Conservation (phyloP, 2,329 filamentous ascomycete genomes). For the Furcasterigmium sp. region DNA sequence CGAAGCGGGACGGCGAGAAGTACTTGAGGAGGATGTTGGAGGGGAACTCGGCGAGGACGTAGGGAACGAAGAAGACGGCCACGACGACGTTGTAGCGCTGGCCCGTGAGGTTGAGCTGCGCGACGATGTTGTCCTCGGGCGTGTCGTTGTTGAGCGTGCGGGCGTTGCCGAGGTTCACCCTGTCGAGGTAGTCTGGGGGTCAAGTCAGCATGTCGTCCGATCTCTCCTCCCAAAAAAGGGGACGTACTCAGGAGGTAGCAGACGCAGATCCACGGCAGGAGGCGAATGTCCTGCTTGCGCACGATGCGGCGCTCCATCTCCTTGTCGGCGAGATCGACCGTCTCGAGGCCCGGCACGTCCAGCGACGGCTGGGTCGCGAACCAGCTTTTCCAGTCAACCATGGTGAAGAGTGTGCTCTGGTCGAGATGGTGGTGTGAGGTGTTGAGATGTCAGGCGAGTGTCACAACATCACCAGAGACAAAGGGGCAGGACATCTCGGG, state of each 20-base stretch:
- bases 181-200: constrained; percentile 18
- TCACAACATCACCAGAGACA: no score
- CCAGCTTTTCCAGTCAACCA: constrained; percentile 12
- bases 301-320: constrained; percentile 26
- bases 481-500: not conserved
- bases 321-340: constrained; percentile 25
- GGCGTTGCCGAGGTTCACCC: constrained; percentile 27
- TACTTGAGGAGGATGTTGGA: constrained; percentile 28
- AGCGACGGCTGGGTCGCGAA: constrained; percentile 18
- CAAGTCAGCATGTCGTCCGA: not conserved
- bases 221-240: not conserved
- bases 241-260: constrained; percentile 23
- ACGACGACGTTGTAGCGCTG: constrained; percentile 23
- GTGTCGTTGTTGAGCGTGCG: constrained; percentile 26
- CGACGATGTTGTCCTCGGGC: constrained; percentile 25
- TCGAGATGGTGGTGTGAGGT: not conserved
- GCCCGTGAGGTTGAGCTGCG: constrained; percentile 21
- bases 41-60: constrained; percentile 23
- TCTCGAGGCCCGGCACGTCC: constrained; percentile 25
- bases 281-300: constrained; percentile 24
- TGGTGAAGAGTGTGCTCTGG: not conserved
- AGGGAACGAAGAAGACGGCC: constrained; percentile 23
- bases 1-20: constrained; percentile 26
- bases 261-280: constrained; percentile 25
- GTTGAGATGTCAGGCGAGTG: no score